Base-by-base conservation (phyloP, 1,284 basidiomycete genomes). In the Trametes hirsuta region DNA sequence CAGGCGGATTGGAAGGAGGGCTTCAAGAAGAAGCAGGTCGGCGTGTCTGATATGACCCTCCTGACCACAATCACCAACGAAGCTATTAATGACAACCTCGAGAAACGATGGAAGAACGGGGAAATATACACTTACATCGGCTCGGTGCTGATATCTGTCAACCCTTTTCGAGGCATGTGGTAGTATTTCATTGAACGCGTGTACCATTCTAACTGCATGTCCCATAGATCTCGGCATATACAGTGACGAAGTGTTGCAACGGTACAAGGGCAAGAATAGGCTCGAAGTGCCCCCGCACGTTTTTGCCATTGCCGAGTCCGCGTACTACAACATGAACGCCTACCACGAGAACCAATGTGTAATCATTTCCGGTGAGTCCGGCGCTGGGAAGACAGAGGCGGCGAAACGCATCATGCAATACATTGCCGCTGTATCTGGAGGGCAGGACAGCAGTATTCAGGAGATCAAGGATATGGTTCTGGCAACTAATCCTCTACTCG, bases 111-210 rank as follows among this genome's bases (percentile, higher is more conserved):
- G 88, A 89, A 88, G 64, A 96, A 92, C 70, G 92, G 83, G 57
- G 97, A 99, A 78, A 99, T 99, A 70, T 99, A 99, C 76, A 99
- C 97, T 6, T 99, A 99, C 76, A 99, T 99, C 75, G 97, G 97
- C 40, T 84, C 93, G 69, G 97, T 99, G 46, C 78, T 99, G 65
- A 97, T 99, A 72, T 99, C 97, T 25, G 97, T 99, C 68, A 99
- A 99, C 76, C 97, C 97, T 0, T 99, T 99, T 80, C 83, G 86
- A 86, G 94, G 95, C 94, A 72, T 67, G 81, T 62, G 35, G 14
- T 22, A 24, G 22, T 24, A 30, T 25, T n/a, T 2, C n/a, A 30
- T 24, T 1, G 9, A 4, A 22, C 2, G 15, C 3, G 15, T 18
- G 10, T 24, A 40, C 14, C 14, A 25, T 18, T 11, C 41, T 48